Conservation (phyloP, 73 alveolate genomes). For the Paramecium tetraurelia region DNA sequence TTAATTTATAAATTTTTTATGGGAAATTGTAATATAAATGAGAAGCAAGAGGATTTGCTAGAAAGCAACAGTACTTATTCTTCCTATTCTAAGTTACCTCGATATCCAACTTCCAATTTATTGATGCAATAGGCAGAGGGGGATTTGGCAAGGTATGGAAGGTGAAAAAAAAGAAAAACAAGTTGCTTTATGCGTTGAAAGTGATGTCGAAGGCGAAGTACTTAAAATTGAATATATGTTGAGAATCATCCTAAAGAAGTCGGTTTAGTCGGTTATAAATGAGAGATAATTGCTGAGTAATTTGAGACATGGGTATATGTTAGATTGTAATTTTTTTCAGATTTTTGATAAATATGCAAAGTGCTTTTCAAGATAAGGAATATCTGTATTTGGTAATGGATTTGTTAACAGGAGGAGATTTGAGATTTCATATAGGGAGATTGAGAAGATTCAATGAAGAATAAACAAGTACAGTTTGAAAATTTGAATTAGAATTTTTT, state of each 20-base stretch:
- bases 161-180: constrained; percentile 75
- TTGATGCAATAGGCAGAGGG: constrained; percentile 50
- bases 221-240: not conserved
- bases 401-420: constrained; percentile 89
- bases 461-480: constrained; percentile 61
- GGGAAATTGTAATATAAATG: not conserved
- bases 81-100: not conserved
- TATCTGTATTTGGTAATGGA: constrained; percentile 85
- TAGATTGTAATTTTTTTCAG: not conserved
- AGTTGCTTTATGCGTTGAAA: constrained; percentile 75
- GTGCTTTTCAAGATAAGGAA: constrained; percentile 92
- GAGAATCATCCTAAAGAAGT: not conserved
- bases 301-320: not conserved
- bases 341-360: constrained; percentile 71
- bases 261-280: constrained; percentile 20
- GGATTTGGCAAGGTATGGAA: constrained; percentile 78
- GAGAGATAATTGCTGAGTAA: not conserved
- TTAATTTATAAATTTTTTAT: not conserved
- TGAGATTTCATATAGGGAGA: constrained; percentile 89
- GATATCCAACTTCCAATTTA: not conserved
- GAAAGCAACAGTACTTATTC: not conserved
- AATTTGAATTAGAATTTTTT: constrained; percentile 67
- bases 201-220: constrained; percentile 72
- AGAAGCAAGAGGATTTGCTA: not conserved
- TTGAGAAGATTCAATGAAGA: constrained; percentile 87